Base-by-base conservation (phyloP, 495 filamentous ascomycete species). In the Penicillium salamii region DNA sequence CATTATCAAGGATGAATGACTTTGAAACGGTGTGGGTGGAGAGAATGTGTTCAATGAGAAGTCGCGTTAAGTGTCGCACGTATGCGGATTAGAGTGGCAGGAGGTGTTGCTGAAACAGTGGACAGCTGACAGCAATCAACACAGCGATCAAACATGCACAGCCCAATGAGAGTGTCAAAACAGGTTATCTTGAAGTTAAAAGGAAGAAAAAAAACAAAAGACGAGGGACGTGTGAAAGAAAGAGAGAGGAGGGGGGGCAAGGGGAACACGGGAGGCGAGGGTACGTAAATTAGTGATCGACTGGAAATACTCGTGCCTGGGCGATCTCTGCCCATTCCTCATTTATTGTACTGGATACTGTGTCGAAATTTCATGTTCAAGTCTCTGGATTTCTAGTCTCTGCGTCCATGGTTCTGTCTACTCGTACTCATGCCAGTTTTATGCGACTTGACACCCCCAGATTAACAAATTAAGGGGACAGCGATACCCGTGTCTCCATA, bases 21-120 rank as follows among this genome's bases (percentile, higher is more conserved):
- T 46, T 13, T 57, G 54, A 65, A 62, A 65, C 49, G 40, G 51
- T 39, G 34, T 21, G 50, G 33, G 55, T 61, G 51, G 61, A 53
- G 52, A 49, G 48, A 23, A 14, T 34, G 53, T 23, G 53, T 45
- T 50, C 45, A 50, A 52, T 57, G 40, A 39, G 36, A 21, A 15
- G 41, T 32, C 21, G 14, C 43, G 46, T 33, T 38, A 35, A 39
- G 24, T 62, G 55, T 59, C 49, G 54, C 59, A 58, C 52, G 59
- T 59, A 37, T 51, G 45, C 42, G 37, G 46, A 29, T 24, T 37
- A 41, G 23, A 21, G 36, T 48, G 35, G 34, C 35, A 48, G 46
- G 46, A 48, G 45, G 34, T 28, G 3, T 3, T 39, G 40, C 21
- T 45, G 53, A 46, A 33, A 41, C 32, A 32, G 31, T 19, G 11